These are phyloP conservation scores for Nemania sp. DNA, from an alignment of 2,329 filamentous ascomycete species.

Conservation along the genomic window DNA sequence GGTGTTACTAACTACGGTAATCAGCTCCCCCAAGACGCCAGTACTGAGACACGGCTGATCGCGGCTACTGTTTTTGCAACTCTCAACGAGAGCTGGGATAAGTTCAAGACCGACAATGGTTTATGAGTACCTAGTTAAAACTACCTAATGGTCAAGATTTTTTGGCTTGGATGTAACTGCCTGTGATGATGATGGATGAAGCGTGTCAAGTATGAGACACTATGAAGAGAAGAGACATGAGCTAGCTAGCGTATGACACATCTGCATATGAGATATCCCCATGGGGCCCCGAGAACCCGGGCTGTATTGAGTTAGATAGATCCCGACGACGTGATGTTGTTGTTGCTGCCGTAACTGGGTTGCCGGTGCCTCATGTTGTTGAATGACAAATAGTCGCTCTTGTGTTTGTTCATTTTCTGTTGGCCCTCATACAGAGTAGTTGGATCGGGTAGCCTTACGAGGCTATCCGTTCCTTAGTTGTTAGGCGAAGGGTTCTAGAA, in stretches of 20 bases:
- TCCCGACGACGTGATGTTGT: background rate
- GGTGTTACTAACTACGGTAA: conserved; percentile 17
- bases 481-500: too few relatives aligned
- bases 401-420: too few relatives aligned
- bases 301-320: background rate
- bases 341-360: background rate
- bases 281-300: conserved; percentile 8
- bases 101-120: conserved; percentile 70
- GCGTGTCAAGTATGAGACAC: too few relatives aligned
- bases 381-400: too few relatives aligned
- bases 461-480: conserved; percentile 5
- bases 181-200: conserved; percentile 19
- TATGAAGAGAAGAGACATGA: conserved; percentile 9
- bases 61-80: conserved; percentile 68
- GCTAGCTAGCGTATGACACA: conserved; percentile 13
- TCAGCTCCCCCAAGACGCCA: conserved; percentile 66
- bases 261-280: conserved; percentile 15
- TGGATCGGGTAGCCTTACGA: conserved; percentile 13
- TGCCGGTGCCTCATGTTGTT: too few relatives aligned
- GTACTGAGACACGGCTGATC: conserved; percentile 67
- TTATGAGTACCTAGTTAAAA: conserved; percentile 52
- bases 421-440: too few relatives aligned
- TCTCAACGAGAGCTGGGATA: conserved; percentile 73
- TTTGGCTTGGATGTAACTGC: conserved; percentile 2
- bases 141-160: too few relatives aligned